Evolutionary conservation across 2,329 filamentous ascomycete genomes (phyloP), one percentile per base, ranked within the genome.

Genomic region (Herpotrichia juniperi): DNA sequence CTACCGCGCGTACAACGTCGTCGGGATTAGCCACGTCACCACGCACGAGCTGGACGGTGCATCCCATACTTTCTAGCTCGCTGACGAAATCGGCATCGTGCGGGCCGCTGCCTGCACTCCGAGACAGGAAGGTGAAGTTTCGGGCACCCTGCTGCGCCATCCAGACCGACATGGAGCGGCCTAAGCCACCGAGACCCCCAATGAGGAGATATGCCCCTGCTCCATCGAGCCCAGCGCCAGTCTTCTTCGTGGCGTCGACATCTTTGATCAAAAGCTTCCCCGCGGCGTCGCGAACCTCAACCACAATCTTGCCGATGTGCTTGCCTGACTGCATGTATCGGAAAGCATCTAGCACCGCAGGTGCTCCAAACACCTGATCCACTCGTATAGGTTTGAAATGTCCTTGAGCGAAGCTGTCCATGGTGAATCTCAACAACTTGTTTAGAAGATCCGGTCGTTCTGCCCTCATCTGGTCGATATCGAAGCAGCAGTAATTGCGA

Each of bases 141-240:
- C 50, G 47, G 8, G 61, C 62, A 2, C 62, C 61, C 26, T 50
- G 45, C 19, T 40, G 24, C 7, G 50, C 50, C 43, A 65, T 48
- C 56, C 51, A 57, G 12, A 34, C 45, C 4, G 55, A 42, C 14
- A 63, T 51, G 17, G 37, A 44, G 1, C 57, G 53, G 17, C 62
- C 62, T 10, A 64, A 16, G 3, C 56, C 61, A 2, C 62, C 61
- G 1, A 54, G 34, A 14, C 59, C 61, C 19, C 61, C 61, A n/a
- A 52, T 43, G 14, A 65, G 26, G 2, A 65, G 4, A 35, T 64
- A 65, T 2, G 59, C 42, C 12, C 56, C 54, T 14, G n/a, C 9
- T 16, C 6, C 7, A 8, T 25, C n/a, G 19, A 25, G n/a, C 9
- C n/a, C n/a, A 31, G 9, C 9, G 28, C 28, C 9, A n/a, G 9